Evolutionary conservation across 2,329 filamentous ascomycete genomes (phyloP), one percentile per base, ranked within the genome.

Genomic region (Seiridium cupressi): DNA sequence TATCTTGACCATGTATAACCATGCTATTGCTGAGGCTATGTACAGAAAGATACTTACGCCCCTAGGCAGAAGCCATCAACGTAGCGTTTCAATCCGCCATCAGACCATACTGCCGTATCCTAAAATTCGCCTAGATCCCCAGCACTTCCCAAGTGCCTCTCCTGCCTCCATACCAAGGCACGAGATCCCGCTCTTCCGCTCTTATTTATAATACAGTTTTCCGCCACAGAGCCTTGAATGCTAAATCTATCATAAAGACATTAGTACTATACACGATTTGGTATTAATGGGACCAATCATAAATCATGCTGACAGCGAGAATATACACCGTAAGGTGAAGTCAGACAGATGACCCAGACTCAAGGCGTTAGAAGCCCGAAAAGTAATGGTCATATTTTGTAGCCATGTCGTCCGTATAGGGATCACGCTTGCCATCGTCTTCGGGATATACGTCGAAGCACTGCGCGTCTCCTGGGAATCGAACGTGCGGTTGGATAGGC

Each of bases 401-500:
- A 40, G 81, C 80, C 81, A 92, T 80, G 49, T 92, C 89, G 47
- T 85, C 81, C 3, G 88, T 90, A 69, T 93, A 93, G 59, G 79
- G 76, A 44, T 90, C 87, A 59, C 84, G 79, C 53, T 82, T 81
- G 58, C 81, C 84, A 61, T 89, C 86, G 69, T 93, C 89, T 61
- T 92, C 89, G n/a, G 91, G 89, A 68, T 94, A 95, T 47, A 88
- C 82, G 69, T 94, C 91, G 69, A 94, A 95, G 72, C 92, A 94
- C 69, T 90, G 84, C 18, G 91, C 88, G 69, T 94, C 91, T 38
- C 89, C 90, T 0, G 87, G 83, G 55, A 86, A 89, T 32, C 88
- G 81, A 36, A 94, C 78, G 58, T 89, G 88, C n/a, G 90, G 91
- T 56, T 91, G 81, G 65, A 93, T 93, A 4, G 90, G 90, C 0